Percentiles rank a stretch among this genome's conserved stretches.
Conservation (phyloP, 352 stramenopile genomes). For the Pythium apleroticum region DNA sequence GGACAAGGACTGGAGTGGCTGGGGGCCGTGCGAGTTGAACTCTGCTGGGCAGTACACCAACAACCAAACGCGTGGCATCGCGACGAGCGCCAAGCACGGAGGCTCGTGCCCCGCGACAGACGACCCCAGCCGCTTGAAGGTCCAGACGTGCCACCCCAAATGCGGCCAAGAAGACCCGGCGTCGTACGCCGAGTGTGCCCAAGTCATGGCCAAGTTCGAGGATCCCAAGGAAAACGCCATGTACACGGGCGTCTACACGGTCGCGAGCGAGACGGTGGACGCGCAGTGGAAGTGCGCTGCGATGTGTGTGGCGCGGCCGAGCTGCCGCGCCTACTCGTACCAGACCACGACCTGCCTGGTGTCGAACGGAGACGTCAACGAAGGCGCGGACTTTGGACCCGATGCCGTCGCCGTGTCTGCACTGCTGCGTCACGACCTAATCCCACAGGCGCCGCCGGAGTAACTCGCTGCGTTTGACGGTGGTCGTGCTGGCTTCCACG, state of each 20-base stretch:
- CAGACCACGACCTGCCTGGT: background rate
- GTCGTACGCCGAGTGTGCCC: background rate
- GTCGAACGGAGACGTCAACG: background rate
- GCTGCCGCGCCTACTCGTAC: background rate
- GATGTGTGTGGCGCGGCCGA: background rate
- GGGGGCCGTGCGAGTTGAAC: background rate
- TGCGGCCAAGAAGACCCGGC: background rate
- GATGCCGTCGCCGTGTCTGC: background rate
- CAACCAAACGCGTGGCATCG: background rate
- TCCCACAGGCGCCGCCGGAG: background rate
- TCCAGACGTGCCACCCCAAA: background rate
- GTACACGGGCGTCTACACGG: background rate
- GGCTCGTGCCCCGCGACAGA: background rate
- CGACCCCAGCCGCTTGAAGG: background rate
- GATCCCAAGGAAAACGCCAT: background rate
- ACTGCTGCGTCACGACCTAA: background rate
- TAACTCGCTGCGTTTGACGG: too few species aligned
- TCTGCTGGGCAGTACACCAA: background rate
- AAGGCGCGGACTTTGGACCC: background rate
- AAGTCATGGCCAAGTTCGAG: background rate
- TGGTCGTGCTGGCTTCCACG: too few species aligned
- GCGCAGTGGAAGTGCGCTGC: background rate
- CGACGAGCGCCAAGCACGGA: background rate
- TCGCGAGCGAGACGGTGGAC: background rate
- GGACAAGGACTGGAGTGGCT: background rate